A percentile compares a stretch with the other conserved stretches of the same genome.
Evolutionary conservation across 352 stramenopile species (phyloP).

Genomic region (Phytophthora pinifolia): DNA sequence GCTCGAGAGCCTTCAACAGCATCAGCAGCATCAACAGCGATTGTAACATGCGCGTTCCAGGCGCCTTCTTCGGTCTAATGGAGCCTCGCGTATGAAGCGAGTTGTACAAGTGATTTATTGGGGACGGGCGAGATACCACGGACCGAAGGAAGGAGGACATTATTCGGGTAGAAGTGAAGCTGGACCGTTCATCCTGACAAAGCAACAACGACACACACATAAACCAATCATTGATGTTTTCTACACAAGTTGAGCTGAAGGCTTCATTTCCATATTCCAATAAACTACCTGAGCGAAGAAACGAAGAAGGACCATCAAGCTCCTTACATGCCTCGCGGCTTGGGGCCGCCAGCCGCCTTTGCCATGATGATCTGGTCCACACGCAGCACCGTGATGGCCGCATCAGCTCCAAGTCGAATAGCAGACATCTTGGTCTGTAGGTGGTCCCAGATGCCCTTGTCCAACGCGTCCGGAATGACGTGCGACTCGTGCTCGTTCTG

Average conservation of each 20-base stretch:
- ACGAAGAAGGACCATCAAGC: conserved; percentile 32
- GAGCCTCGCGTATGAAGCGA: conserved; percentile 18
- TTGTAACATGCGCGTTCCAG: conserved; percentile 12
- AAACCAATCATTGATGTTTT: conserved; percentile 2
- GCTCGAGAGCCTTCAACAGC: conserved; percentile 37
- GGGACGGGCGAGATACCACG: conserved; percentile 2
- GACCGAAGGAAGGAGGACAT: conserved; percentile 5
- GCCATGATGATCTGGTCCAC: conserved; percentile 99
- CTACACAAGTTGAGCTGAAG: conserved; percentile 22
- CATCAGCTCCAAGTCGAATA: conserved; percentile 97
- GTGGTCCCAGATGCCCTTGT: conserved; percentile 91
- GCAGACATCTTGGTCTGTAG: conserved; percentile 96
- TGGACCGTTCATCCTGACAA: background rate
- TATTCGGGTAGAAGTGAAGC: background rate
- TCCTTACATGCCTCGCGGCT: conserved; percentile 84
- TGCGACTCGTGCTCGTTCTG: conserved; percentile 79
- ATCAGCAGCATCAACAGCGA: background rate
- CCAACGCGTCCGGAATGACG: conserved; percentile 77
- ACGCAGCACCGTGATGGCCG: conserved; percentile 97
- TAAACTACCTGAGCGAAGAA: conserved; percentile 60
- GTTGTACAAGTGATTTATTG: conserved; percentile 38
- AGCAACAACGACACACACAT: too few species aligned
- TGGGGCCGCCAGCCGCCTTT: conserved; percentile 94
- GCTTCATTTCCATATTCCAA: conserved; percentile 55
- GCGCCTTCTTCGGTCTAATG: conserved; percentile 3